Evolutionary conservation across 2,329 filamentous ascomycete species (phyloP), one percentile per base, ranked within the genome.

Genomic region (Macrophomina pseudophaseolina): DNA sequence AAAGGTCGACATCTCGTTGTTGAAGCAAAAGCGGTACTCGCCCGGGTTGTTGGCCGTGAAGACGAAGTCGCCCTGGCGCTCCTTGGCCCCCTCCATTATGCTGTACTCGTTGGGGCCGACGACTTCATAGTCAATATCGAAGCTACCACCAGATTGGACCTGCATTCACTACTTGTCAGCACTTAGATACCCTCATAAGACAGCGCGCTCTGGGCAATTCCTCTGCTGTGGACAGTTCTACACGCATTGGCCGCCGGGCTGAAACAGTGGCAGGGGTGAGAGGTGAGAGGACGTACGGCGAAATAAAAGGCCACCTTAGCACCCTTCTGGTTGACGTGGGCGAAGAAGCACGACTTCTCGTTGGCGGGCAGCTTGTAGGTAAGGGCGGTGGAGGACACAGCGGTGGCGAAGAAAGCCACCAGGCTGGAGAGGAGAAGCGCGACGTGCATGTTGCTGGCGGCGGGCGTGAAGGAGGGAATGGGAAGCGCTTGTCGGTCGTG

Each of bases 251-350:
- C 23, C 23, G 23, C 23, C 23, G 23, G 23, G 23, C 23, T 23
- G 23, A 23, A 23, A 23, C 23, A 23, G 23, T 23, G 1, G 3
- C 23, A 23, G 23, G 23, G 23, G 23, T 23, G 23, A 23, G 23
- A 23, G 12, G 28, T 11, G 9, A 12, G 65, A 16, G 18, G 12
- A 82, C 90, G 71, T 83, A 99, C 95, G 68, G 95, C 96, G 82
- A 99, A 99, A 84, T 99, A 99, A 78, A 99, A 99, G 59, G 95
- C 94, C 72, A 99, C 85, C 87, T 99, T 99, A 74, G 91, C 88
- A 73, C 90, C 90, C 78, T 87, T 86, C 77, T 91, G 87, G 70
- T 93, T 88, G 65, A 94, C 90, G 72, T 88, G 84, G 66, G 92
- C 87, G 79, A 91, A 97, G 87, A 99, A 99, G 84, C 95, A 99